Base-by-base conservation (phyloP, 1,139 yeast species). In the Scheffersomyces cryptocercus region DNA sequence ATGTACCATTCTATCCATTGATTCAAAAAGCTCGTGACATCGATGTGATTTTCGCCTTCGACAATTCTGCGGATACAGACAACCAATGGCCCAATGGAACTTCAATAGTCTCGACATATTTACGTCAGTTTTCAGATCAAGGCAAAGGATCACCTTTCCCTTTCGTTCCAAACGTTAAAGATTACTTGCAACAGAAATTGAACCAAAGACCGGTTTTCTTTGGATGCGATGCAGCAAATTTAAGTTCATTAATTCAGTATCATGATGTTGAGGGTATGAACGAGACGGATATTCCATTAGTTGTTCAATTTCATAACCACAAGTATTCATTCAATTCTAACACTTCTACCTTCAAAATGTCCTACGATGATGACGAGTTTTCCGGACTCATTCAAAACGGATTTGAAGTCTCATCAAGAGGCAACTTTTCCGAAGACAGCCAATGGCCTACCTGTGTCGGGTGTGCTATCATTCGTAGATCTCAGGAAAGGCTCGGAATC, bases 21-120 rank as follows among this genome's bases (percentile, higher is more conserved):
- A 63, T 89, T 38, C 93, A 85, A 63, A 77, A 81, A 9, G 77
- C 75, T 37, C 79, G 97, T 59, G 70, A 73, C n/a, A 73, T 89
- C 16, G 98, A 90, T 60, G 81, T 86, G 10, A 76, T 90, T 29
- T 79, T 90, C 62, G 95, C 95, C 0, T 83, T 81, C 58, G 98
- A 90, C 60, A 87, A 85, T 64, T 82, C 90, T n/a, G 93, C 88
- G 35, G 96, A 90, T 55, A 83, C 93, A 0, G 65, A 68, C 11
- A 63, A 70, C 35, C 66, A 62, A 47, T 87, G 93, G 89, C 96
- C 96, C 35, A 79, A 85, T 57, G 96, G 96, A 41, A 66, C 86
- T 1, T 80, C 96, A 0, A 61, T 88, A 39, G 77, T 79, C 28
- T 68, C 72, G 29, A 77, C 86, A 1, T 80, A 75, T 52, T 53